Conservation (phyloP, 2,329 filamentous ascomycete species). For the Fusarium sp. region DNA sequence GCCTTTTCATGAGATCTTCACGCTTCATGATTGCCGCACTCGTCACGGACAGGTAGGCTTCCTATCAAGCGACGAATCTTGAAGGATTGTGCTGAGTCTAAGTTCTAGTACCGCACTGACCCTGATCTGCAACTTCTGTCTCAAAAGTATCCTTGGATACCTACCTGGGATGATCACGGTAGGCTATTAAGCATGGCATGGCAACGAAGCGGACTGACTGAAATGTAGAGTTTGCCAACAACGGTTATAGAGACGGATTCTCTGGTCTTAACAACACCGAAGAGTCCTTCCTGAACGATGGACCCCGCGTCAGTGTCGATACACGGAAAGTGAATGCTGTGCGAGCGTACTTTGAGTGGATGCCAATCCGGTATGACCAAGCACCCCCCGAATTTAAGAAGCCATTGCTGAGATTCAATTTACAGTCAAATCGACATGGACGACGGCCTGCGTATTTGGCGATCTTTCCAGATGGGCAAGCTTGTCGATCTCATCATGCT, state of each 20-base stretch:
- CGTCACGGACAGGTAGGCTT: slow-evolving; percentile 40
- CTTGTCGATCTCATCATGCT: slow-evolving; percentile 74
- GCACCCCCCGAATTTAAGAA: slow-evolving; percentile 48
- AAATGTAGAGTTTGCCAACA: slow-evolving; percentile 63
- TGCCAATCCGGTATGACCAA: slow-evolving; percentile 59
- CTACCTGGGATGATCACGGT: slow-evolving; percentile 51
- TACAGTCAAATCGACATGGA: slow-evolving; percentile 56
- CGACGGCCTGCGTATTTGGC: slow-evolving; percentile 74
- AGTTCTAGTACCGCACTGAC: slow-evolving; percentile 54
- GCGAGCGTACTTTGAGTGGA: slow-evolving; percentile 74
- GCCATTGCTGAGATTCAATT: neutral
- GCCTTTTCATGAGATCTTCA: slow-evolving; percentile 21
- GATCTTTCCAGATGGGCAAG: slow-evolving; percentile 71
- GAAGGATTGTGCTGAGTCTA: neutral
- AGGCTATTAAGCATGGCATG: fast-evolving
- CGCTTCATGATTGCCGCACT: slow-evolving; percentile 54
- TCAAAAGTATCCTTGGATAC: slow-evolving; percentile 56
- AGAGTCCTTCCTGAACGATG: slow-evolving; percentile 20
- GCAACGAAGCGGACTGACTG: fast-evolving
- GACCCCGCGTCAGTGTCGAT: slow-evolving; percentile 65
- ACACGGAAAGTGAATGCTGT: slow-evolving; percentile 79
- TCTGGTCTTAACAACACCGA: slow-evolving; percentile 65
- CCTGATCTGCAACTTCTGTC: slow-evolving; percentile 53
- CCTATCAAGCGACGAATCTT: fast-evolving
- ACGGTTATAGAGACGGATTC: slow-evolving; percentile 70